Percentiles rank a stretch among this genome's conserved stretches.
phyloP scores from a whole-genome alignment of 306 rosid genomes.

The Luffa aegyptiaca region DNA sequence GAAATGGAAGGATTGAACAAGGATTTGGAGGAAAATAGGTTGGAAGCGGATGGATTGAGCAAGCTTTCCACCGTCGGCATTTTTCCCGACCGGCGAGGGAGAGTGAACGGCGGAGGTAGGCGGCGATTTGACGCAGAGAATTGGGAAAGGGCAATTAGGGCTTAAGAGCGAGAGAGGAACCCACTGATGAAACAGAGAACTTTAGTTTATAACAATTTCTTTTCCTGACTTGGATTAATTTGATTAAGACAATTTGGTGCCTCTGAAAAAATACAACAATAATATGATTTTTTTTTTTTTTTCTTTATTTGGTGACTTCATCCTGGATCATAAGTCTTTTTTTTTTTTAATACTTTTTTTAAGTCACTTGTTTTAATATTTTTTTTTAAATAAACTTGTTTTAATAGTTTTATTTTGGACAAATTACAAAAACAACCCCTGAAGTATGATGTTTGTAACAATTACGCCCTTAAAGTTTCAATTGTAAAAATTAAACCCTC shows the following conservation, averaged over 20 bases:
- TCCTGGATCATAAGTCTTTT: too few relatives aligned
- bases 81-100: neutral
- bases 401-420: too few relatives aligned
- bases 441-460: too few relatives aligned
- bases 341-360: too few relatives aligned
- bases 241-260: neutral
- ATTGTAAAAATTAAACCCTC: too few relatives aligned
- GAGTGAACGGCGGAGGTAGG: neutral
- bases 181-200: neutral
- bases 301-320: too few relatives aligned
- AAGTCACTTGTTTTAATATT: too few relatives aligned
- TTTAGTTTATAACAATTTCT: neutral
- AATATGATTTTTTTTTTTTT: neutral
- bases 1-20: slow-evolving; percentile 17
- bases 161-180: neutral
- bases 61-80: neutral
- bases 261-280: neutral
- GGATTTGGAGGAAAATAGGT: slow-evolving; percentile 20
- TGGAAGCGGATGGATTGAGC: neutral
- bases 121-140: neutral
- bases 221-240: neutral
- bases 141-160: neutral
- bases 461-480: too few relatives aligned
- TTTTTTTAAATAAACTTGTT: too few relatives aligned
- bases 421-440: too few relatives aligned